Evolutionary conservation across 441 rosid species (phyloP), one percentile per base, ranked within the genome.

Genomic region (Melastoma candidum): DNA sequence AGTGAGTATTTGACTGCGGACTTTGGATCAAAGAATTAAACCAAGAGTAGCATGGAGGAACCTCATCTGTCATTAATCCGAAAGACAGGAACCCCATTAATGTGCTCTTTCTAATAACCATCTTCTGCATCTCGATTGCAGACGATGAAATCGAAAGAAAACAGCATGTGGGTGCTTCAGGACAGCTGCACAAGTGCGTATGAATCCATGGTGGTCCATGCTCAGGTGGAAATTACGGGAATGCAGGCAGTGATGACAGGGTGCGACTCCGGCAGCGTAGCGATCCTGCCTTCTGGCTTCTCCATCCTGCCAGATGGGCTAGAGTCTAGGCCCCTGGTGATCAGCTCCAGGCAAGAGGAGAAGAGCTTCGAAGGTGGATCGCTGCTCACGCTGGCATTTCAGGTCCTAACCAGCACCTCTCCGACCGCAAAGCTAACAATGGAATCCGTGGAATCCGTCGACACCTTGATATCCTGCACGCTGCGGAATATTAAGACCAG

Each of bases 211-310:
- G 87, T 85, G 32, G 83, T 92, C 49, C 85, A 78, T 53, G 94
- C 96, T 54, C 83, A 81, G 0, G 97, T 84, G 44, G 98, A 92
- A 62, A 78, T 84, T 32, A 67, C 70, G 3, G 81, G 79, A 13
- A 88, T 85, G 74, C 97, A 92, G 63, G 72, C 89, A 0, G 97
- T 79, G 71, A 82, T 85, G 25, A 82, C 84, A 0, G 98, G 98
- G 51, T 87, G 95, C 11, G 94, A 88, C 76, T 83, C 98, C 7
- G 84, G 87, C 81, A 85, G 63, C 77, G 71, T 78, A 43, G 84
- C 89, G 1, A 62, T 83, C 56, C 73, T 93, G 54, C 97, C 98
- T 22, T 92, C 86, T 5, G 98, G 98, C 29, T 92, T 92, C 84
- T 82, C 98, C 0, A 85, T 92, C 68, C 87, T 92, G 26, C 92